Percentiles rank a stretch among this genome's conserved stretches.
These are phyloP conservation scores for Hypoxylon sp. DNA, from an alignment of 2,329 filamentous ascomycete species.

Conservation along the genomic window DNA sequence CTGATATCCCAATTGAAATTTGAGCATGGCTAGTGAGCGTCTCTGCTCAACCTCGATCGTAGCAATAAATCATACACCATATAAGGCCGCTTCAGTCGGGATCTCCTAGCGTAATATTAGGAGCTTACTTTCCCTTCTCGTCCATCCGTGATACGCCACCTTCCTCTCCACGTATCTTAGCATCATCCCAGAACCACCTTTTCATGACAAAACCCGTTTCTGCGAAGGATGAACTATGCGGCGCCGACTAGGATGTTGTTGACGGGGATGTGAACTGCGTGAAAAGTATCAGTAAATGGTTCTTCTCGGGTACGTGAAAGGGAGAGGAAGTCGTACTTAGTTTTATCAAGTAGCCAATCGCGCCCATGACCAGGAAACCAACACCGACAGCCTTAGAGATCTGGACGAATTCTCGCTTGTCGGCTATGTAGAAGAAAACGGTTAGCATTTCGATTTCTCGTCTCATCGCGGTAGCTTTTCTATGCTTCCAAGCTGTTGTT, in stretches of 20 bases:
- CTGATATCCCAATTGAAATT: slow-evolving; percentile 4
- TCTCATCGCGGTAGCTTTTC: background rate
- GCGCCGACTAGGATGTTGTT: slow-evolving; percentile 75
- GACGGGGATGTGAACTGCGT: slow-evolving; percentile 71
- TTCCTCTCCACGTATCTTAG: too few species aligned
- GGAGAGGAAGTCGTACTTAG: slow-evolving; percentile 60
- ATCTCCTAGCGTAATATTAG: slow-evolving; percentile 14
- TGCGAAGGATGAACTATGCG: too few species aligned
- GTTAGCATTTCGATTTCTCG: slow-evolving; percentile 34
- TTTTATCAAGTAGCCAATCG: slow-evolving; percentile 75
- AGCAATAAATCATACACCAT: slow-evolving; percentile 14
- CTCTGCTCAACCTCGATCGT: slow-evolving; percentile 6
- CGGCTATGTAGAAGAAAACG: slow-evolving; percentile 48
- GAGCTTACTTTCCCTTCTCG: slow-evolving; percentile 1
- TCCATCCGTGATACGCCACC: slow-evolving; percentile 3
- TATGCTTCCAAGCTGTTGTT: too few species aligned
- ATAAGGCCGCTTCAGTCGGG: slow-evolving; percentile 10
- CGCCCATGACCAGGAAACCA: slow-evolving; percentile 75
- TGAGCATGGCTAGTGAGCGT: slow-evolving; percentile 4
- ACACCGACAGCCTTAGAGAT: slow-evolving; percentile 67
- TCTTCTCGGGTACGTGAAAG: background rate
- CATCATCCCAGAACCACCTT: too few species aligned
- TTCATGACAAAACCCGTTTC: too few species aligned
- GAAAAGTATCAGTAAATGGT: slow-evolving; percentile 9
- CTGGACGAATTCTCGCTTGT: slow-evolving; percentile 59